Conservation (phyloP, 75 land plant species). For the Pseudotsuga menziesii region DNA sequence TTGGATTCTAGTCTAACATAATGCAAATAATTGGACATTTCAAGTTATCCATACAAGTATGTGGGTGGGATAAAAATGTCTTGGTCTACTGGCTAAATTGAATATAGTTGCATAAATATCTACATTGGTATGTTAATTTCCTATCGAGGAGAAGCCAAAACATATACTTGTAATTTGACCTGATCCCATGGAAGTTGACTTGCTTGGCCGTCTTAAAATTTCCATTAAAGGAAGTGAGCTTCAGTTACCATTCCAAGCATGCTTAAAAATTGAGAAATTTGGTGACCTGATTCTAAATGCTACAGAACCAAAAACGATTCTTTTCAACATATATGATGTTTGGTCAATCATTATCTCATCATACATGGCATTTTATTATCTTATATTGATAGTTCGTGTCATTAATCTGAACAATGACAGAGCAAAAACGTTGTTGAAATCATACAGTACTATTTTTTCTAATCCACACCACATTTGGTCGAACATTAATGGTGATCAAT, state of each 20-base stretch:
- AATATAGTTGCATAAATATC: too few relatives aligned
- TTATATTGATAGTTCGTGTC: slow-evolving; percentile 87
- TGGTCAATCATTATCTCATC: slow-evolving; percentile 99
- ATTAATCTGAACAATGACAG: slow-evolving; percentile 99
- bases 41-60: too few relatives aligned
- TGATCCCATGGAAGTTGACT: slow-evolving; percentile 96
- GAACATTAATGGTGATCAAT: slow-evolving; percentile 94
- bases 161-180: too few relatives aligned
- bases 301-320: slow-evolving; percentile 96
- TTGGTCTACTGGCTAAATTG: too few relatives aligned
- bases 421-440: too few relatives aligned
- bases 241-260: slow-evolving; percentile 98
- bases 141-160: too few relatives aligned
- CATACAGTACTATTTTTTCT: too few relatives aligned
- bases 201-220: slow-evolving; percentile 97
- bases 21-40: too few relatives aligned
- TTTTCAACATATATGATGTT: slow-evolving; percentile 98
- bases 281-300: slow-evolving; percentile 96
- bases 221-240: slow-evolving; percentile 98
- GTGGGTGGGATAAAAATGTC: too few relatives aligned
- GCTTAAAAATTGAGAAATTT: slow-evolving; percentile 98
- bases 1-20: too few relatives aligned
- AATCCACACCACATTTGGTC: too few relatives aligned
- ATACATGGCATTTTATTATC: slow-evolving; percentile 90
- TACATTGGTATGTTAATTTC: too few relatives aligned